Conservation (phyloP, 306 rosid genomes). For the Cucurbita ficifolia region DNA sequence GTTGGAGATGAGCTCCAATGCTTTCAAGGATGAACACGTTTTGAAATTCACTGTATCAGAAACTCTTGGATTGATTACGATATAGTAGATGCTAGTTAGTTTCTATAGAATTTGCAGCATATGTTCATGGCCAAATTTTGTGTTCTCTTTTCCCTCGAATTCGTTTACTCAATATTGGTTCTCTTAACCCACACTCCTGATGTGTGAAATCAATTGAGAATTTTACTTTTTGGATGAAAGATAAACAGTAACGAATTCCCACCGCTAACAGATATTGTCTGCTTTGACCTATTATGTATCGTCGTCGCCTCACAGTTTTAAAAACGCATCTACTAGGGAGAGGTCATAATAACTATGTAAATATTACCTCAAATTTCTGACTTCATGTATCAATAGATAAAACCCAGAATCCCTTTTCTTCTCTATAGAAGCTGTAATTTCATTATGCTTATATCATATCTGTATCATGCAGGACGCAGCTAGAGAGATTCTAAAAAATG, state of each 20-base stretch:
- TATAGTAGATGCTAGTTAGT: no score
- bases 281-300: no score
- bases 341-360: not conserved
- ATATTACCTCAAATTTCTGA: not conserved
- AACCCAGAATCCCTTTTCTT: not conserved
- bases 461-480: slow-evolving; percentile 46
- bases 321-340: no score
- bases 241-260: not conserved
- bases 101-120: no score
- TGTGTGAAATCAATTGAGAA: not conserved
- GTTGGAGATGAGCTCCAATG: not conserved
- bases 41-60: no score
- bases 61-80: no score
- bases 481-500: slow-evolving; percentile 60
- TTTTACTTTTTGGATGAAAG: not conserved
- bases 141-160: not conserved
- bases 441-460: not conserved
- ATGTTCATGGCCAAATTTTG: not conserved
- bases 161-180: not conserved
- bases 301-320: no score
- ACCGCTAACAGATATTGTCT: no score
- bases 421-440: not conserved
- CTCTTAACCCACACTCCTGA: not conserved
- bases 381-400: not conserved
- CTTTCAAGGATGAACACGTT: no score